Percentiles rank a stretch among this genome's conserved stretches.
phyloP scores from a whole-genome alignment of 2,329 filamentous ascomycete species.

The Fusarium sp. region DNA sequence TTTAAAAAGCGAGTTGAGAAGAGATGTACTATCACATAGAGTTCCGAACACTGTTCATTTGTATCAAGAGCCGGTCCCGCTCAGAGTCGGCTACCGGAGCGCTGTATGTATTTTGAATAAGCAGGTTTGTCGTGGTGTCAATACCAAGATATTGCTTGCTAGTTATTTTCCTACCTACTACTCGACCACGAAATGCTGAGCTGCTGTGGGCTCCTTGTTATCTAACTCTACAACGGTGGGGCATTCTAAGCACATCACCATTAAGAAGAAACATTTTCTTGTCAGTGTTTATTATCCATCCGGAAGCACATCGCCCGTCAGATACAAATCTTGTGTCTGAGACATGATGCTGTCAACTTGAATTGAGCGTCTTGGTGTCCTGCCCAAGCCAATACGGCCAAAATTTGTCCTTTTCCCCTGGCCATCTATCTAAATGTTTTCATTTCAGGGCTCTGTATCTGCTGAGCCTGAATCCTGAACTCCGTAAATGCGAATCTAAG shows the following conservation, averaged over 20 bases:
- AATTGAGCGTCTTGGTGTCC: neutral
- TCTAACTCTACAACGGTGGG: neutral
- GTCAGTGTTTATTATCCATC: neutral
- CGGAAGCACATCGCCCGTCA: neutral
- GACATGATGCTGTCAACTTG: neutral
- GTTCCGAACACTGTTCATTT: slow-evolving; percentile 49
- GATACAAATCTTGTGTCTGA: no score
- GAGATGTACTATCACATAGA: slow-evolving; percentile 55
- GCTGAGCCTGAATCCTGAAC: slow-evolving; percentile 27
- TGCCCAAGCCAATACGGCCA: neutral
- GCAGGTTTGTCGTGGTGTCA: neutral
- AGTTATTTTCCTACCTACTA: neutral
- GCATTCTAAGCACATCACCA: neutral
- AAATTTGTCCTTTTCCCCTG: neutral
- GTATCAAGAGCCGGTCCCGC: slow-evolving; percentile 39
- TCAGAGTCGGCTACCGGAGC: slow-evolving; percentile 24
- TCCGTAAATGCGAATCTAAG: slow-evolving; percentile 36
- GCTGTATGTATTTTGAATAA: slow-evolving; percentile 36
- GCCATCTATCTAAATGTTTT: slow-evolving; percentile 1
- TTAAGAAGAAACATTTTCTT: neutral
- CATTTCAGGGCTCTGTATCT: slow-evolving; percentile 2
- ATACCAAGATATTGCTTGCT: slow-evolving; percentile 3
- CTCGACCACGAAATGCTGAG: neutral
- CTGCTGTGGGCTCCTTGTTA: neutral
- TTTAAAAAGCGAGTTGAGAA: slow-evolving; percentile 47